Evolutionary conservation across 495 filamentous ascomycete genomes (phyloP).

Genomic region (Aspergillus diversus): DNA sequence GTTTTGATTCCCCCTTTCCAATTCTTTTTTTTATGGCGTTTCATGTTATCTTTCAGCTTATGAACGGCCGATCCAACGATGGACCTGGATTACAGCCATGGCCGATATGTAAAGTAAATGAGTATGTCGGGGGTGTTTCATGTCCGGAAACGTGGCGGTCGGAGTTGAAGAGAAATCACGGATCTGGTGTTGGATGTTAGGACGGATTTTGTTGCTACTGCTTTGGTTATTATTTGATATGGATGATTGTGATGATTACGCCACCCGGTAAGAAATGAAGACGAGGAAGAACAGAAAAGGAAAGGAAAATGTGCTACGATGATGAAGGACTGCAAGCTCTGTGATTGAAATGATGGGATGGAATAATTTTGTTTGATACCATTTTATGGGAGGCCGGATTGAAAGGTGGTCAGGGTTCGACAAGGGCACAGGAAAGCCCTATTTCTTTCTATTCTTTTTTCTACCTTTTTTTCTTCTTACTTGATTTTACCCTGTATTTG

Average conservation of each 20-base stretch:
- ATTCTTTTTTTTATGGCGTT: neutral
- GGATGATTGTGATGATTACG: constrained; percentile 20
- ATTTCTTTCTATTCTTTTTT: neutral
- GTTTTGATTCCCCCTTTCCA: neutral
- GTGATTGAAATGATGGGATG: constrained; percentile 12
- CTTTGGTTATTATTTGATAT: constrained; percentile 12
- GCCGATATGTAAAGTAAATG: constrained; percentile 30
- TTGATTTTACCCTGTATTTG: constrained; percentile 6
- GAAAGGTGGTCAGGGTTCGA: neutral
- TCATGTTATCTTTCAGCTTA: neutral
- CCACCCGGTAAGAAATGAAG: neutral
- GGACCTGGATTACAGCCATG: constrained; percentile 10
- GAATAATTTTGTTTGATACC: constrained; percentile 10
- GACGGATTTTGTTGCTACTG: constrained; percentile 6
- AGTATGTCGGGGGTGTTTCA: constrained; percentile 4
- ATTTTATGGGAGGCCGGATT: neutral
- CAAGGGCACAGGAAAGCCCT: neutral
- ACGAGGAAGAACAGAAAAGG: neutral
- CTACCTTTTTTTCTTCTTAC: neutral
- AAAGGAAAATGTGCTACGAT: neutral
- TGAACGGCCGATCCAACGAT: constrained; percentile 1
- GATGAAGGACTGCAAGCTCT: constrained; percentile 1
- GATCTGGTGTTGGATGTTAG: constrained; percentile 13
- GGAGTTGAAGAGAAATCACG: neutral
- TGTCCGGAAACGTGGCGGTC: constrained; percentile 17